Conservation (phyloP, 331 rosid genomes). For the Rosa hybrid region DNA sequence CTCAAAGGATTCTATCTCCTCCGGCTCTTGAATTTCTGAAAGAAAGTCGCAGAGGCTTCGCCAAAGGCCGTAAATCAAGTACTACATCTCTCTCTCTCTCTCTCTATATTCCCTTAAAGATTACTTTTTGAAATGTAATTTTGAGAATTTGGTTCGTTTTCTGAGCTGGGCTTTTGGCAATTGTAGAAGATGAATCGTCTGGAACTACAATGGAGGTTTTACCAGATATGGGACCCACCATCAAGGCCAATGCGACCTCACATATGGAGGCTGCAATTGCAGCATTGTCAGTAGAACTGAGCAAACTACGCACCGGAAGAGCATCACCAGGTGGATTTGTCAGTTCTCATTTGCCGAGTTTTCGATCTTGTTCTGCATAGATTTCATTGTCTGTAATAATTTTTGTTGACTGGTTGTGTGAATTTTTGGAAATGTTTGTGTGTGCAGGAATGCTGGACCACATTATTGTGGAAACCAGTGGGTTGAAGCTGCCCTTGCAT, state of each 20-base stretch:
- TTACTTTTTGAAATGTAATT: background rate
- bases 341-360: slow-evolving; percentile 3
- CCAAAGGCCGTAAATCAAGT: slow-evolving; percentile 90
- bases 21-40: slow-evolving; percentile 42
- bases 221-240: slow-evolving; percentile 65
- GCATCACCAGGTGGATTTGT: slow-evolving; percentile 71
- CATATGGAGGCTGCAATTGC: slow-evolving; percentile 83
- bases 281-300: slow-evolving; percentile 71
- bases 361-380: background rate
- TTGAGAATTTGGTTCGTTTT: background rate
- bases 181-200: slow-evolving; percentile 61
- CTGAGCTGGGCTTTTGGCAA: background rate
- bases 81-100: slow-evolving; percentile 21
- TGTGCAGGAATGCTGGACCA: slow-evolving; percentile 93
- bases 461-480: slow-evolving; percentile 78
- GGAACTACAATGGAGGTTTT: slow-evolving; percentile 52
- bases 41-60: slow-evolving; percentile 76
- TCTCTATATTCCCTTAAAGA: background rate
- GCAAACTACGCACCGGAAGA: slow-evolving; percentile 85
- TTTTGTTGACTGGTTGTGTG: background rate
- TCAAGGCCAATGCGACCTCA: slow-evolving; percentile 65
- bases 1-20: slow-evolving; percentile 25
- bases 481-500: slow-evolving; percentile 76
- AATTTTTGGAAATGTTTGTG: slow-evolving; percentile 12
- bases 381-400: background rate